Percentiles rank a stretch among this genome's conserved stretches.
phyloP scores from a whole-genome alignment of 179 eudicot species.

The Spinacia oleracea region DNA sequence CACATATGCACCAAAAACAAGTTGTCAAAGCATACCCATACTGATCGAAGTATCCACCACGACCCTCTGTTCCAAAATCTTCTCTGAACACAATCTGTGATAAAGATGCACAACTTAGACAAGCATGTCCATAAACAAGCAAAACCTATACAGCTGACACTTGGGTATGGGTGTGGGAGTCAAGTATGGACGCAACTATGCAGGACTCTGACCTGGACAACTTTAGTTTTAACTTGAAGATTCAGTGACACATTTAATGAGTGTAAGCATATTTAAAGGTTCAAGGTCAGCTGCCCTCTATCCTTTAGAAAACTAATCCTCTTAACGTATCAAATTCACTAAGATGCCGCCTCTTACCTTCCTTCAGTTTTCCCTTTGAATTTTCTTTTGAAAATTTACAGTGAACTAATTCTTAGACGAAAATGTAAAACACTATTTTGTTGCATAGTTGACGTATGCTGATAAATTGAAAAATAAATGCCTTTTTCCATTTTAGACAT shows the following conservation, averaged over 20 bases:
- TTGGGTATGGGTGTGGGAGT: neutral
- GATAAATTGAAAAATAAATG: neutral
- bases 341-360: neutral
- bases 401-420: neutral
- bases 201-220: too few species aligned
- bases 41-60: conserved; percentile 97
- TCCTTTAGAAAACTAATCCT: neutral
- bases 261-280: neutral
- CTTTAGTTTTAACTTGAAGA: neutral
- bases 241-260: neutral
- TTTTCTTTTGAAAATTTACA: neutral
- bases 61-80: conserved; percentile 98
- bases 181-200: neutral
- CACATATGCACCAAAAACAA: too few species aligned
- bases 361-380: neutral
- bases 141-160: neutral
- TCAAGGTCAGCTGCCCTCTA: neutral
- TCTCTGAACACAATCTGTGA: conserved; percentile 95
- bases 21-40: conserved; percentile 65
- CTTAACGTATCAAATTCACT: neutral
- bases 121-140: neutral
- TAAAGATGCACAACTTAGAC: conserved; percentile 6
- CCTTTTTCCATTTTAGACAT: neutral
- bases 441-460: neutral
- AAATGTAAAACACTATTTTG: neutral